Evolutionary conservation across 164 flowering plant genomes (phyloP).

Genomic region (Macadamia integrifolia): DNA sequence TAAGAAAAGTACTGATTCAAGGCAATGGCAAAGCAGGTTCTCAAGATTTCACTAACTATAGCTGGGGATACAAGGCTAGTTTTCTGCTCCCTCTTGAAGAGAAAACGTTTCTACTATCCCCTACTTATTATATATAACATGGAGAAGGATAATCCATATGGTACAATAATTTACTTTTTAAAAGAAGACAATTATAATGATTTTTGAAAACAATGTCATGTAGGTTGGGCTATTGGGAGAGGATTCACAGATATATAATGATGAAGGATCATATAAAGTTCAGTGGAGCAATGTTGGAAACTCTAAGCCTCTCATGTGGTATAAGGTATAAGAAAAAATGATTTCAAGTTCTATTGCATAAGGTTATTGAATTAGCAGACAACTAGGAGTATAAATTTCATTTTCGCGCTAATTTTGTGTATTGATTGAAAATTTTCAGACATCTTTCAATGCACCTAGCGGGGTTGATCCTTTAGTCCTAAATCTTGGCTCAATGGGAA

Average conservation of each 20-base stretch:
- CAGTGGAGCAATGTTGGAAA: constrained; percentile 25
- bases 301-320: constrained; percentile 41
- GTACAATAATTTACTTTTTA: not conserved
- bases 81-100: not conserved
- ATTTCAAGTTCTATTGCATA: no score
- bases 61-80: constrained; percentile 65
- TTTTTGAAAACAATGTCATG: not conserved
- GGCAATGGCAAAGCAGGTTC: not conserved
- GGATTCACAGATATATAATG: constrained; percentile 25
- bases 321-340: constrained; percentile 27
- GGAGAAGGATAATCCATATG: not conserved
- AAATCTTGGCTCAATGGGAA: constrained; percentile 57
- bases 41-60: constrained; percentile 20
- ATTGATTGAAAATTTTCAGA: constrained; percentile 39
- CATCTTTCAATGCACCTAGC: constrained; percentile 44
- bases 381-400: constrained; percentile 1
- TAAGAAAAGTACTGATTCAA: constrained; percentile 30
- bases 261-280: constrained; percentile 14
- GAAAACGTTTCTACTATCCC: not conserved
- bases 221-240: constrained; percentile 50
- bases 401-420: constrained; percentile 1
- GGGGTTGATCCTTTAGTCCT: constrained; percentile 49
- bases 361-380: not conserved
- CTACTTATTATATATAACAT: not conserved
- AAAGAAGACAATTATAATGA: not conserved